Base-by-base conservation (phyloP, 352 stramenopile genomes). In the Poterioochromonas sp. region DNA sequence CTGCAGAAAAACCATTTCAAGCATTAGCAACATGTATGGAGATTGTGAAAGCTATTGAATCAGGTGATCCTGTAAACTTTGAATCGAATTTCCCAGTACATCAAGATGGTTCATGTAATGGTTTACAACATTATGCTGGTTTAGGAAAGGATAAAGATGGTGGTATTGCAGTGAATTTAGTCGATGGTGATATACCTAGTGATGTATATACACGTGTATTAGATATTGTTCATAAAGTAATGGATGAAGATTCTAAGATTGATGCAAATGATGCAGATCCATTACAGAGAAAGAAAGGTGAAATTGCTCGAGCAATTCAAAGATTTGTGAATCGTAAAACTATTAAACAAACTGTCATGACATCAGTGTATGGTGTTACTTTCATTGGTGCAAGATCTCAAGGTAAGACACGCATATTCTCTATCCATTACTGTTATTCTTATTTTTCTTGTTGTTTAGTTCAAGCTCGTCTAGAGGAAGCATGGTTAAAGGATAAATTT, bases 271-370 rank as follows among this genome's bases (percentile, higher is more conserved):
- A 68, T 54, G 3, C 35, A 1, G 76, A 76, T 34, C 49, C 49
- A 44, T 39, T 44, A 35, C 32, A 39, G 49, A 77, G 43, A 51
- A 81, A 74, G 62, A 70, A 80, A 20, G 65, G 54, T 26, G 44
- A 40, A 1, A 32, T 47, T 15, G 78, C 78, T 1, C 79, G 73
- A 26, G 53, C 83, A 29, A 69, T 81, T 43, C 29, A 84, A 35
- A 73, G 32, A 18, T n/a, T 82, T 20, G 90, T 87, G 83, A 86
- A 80, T 78, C 89, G 94, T 40, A 96, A 98, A 84, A 93, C 99
- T 26, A 94, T 99, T 40, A 99, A 99, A 87, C 92, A 98, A 84
- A 99, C 96, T 54, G 96, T 99, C 0, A 99, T 99, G 96, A 99
- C 96, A 35, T 98, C 92, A 78, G 96, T 99, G 40, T 99, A 99